Evolutionary conservation across 768 basidiomycete species (phyloP), one percentile per base, ranked within the genome.

Genomic region (Rhodocollybia butyracea): DNA sequence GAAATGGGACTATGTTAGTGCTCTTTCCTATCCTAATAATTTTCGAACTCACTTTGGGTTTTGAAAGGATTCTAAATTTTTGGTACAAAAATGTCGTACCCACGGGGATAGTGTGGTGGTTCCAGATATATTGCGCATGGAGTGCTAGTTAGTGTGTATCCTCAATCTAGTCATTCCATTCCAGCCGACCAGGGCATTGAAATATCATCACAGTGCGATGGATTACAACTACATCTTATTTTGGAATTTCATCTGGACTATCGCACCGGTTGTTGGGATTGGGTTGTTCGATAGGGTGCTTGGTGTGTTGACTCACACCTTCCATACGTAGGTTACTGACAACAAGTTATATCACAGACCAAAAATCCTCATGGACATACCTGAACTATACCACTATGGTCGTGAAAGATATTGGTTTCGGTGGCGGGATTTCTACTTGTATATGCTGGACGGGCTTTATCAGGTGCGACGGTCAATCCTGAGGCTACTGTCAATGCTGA

Each of bases 41-140:
- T 57, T 60, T 8, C 46, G n/a, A 13, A 38, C 32, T 29, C 47
- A 24, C n/a, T 6, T 12, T 36, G 17, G 50, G 2, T 38, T 42
- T n/a, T 38, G 1, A 43, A 17, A 92, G 90, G 89, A 92, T 96
- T 63, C 73, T 92, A 63, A 99, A 99, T 73, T 98, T 98, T 75
- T 98, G 97, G 73, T 98, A 98, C 78, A 99, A 99, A 78, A 98
- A 98, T 66, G 88, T 98, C 46, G 89, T 99, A 36, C 91, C 89
- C 68, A 91, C 97, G 42, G 96, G 91, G 38, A 88, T 89, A 1
- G 74, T 98, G 22, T 96, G 92, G 88, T 99, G 94, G 94, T 99
- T 94, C 83, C 91, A 95, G 75, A 91, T 98, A 53, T 97, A 95
- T 68, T 91, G 88, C 66, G 91, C 74, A 11, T 98, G 94, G 91